Evolutionary conservation across 352 stramenopile species (phyloP), one percentile per base, ranked within the genome.

Genomic region (Phytophthora tentaculata): DNA sequence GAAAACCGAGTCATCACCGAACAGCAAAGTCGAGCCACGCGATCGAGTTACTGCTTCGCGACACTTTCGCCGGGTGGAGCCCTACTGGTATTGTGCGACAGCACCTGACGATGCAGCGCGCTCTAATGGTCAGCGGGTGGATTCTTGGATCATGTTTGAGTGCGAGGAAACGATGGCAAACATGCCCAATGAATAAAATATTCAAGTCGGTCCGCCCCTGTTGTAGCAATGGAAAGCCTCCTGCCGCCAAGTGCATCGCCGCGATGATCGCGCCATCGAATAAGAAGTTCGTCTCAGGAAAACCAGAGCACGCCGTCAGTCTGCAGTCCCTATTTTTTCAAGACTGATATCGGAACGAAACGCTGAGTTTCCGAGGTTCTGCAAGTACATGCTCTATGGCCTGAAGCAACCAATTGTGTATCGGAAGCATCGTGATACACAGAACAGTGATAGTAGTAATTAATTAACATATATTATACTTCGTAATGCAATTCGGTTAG

Each of bases 401-500:
- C 32, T 39, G 32, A 39, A 39, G 32, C 32, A 39, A 39, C 7
- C 32, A 14, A 39, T 39, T 39, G 32, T 39, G 22, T 59, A 44
- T 17, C 28, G n/a, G 19, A 3, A 13, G 13, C 10, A n/a, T 44
- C 19, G 19, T 19, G 17, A 35, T 61, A 54, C 7, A 57, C 14
- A n/a, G 28, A 43, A 14, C 17, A 47, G 10, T 43, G 35, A 3
- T 17, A 43, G 35, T 43, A 43, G 17, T n/a, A n/a, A n/a, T n/a
- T n/a, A n/a, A n/a, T n/a, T n/a, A n/a, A n/a, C n/a, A n/a, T n/a
- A n/a, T n/a, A n/a, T n/a, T n/a, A n/a, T n/a, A n/a, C n/a, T n/a
- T n/a, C n/a, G n/a, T n/a, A n/a, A n/a, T 45, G 39, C 22, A 67
- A 63, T 69, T 69, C 61, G 53, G 61, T n/a, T n/a, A n/a, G n/a